Evolutionary conservation across 2,329 filamentous ascomycete species (phyloP).

Genomic region (Dothidotthia symphoricarpi): DNA sequence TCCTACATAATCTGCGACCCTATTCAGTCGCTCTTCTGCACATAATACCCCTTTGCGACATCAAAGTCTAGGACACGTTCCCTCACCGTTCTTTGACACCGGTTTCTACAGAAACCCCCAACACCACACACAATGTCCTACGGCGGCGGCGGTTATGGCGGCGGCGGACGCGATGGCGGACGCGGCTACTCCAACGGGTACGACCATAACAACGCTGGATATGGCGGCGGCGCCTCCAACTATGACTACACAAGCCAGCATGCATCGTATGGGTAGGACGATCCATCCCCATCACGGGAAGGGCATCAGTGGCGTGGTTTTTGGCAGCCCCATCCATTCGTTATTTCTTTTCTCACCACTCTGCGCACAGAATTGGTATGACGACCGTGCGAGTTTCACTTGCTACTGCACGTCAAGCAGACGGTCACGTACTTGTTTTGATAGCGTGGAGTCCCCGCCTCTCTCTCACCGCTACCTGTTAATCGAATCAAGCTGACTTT

Average conservation of each 20-base stretch:
- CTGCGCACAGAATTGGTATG: constrained; percentile 32
- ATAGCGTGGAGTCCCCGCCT: constrained; percentile 31
- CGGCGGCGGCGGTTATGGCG: constrained; percentile 52
- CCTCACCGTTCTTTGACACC: constrained; percentile 27
- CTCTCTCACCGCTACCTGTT: constrained; percentile 10
- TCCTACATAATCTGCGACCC: constrained; percentile 25
- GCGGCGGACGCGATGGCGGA: constrained; percentile 49
- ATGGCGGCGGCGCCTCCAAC: constrained; percentile 49
- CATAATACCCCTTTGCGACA: constrained; percentile 14
- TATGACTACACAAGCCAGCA: constrained; percentile 50
- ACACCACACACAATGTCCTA: constrained; percentile 68
- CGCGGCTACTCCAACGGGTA: constrained; percentile 58
- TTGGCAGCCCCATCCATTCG: constrained; percentile 31
- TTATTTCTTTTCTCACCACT: constrained; percentile 29
- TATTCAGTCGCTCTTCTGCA: constrained; percentile 24
- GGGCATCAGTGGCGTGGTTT: constrained; percentile 41
- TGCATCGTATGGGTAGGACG: constrained; percentile 47
- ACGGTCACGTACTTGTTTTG: constrained; percentile 29
- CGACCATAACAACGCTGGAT: constrained; percentile 44
- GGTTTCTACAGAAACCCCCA: constrained; percentile 34
- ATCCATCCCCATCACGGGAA: constrained; percentile 38
- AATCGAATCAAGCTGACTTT: constrained; percentile 24
- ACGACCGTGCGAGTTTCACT: constrained; percentile 23
- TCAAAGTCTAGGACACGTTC: constrained; percentile 21
- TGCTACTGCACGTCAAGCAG: constrained; percentile 20